Evolutionary conservation across 805 yeast species (phyloP), one percentile per base, ranked within the genome.

Genomic region (Zygotorulaspora chibaensis): DNA sequence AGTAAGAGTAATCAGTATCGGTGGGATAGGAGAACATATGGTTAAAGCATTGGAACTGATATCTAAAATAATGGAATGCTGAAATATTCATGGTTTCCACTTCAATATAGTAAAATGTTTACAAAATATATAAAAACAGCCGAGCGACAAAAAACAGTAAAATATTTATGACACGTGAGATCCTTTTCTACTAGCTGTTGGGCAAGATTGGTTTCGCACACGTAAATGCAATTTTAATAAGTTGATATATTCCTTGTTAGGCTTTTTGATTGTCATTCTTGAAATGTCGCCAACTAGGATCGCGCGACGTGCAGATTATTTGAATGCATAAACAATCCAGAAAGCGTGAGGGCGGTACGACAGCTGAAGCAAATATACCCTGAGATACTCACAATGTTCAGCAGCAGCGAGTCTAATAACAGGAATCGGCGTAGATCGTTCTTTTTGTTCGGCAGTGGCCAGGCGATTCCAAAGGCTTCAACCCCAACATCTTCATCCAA

Each of bases 11-110:
- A 51, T 63, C 0, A 61, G 64, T 35, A 54, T 63, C 18, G 68
- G 68, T 29, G 67, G 68, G 6, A 57, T 62, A 12, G 63, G 62
- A 3, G 68, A 63, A 39, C 61, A 64, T 45, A 59, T 61, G 29
- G 33, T 53, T n/a, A 52, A 53, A 15, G 65, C 66, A 8, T 35
- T 64, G 25, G 57, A 54, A 15, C 35, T 56, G 26, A 51, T 63
- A 16, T 39, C 43, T 12, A 44, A 50, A 18, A 43, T 56, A 11
- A 39, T 55, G 48, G 38, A 49, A 17, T 10, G 38, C 6, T 38
- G 18, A 43, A 27, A 28, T 18, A 18, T 9, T 33, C 9, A 26
- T 8, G 9, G 9, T 29, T 5, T 12, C 3, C 6, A 13, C 3
- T 9, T 33, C 11, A 33, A 33, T 16, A 33, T 33, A 16, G 20